These are phyloP conservation scores for Solanum medicagineum DNA, from an alignment of 257 asterid species.

Conservation along the genomic window DNA sequence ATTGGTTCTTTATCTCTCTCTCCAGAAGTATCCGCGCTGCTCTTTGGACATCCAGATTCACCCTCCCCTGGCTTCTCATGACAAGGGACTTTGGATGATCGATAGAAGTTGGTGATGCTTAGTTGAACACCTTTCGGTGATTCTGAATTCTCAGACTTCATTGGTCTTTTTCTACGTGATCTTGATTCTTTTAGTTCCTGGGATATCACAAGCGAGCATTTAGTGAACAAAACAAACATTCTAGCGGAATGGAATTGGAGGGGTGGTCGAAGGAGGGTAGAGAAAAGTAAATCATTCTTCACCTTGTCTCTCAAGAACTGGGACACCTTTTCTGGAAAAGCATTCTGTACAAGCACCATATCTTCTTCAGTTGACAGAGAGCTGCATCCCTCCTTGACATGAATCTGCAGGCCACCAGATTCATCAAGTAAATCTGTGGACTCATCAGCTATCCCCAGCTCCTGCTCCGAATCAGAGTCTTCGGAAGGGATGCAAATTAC, in stretches of 20 bases:
- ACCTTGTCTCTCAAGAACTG: slow-evolving; percentile 67
- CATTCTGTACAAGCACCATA: slow-evolving; percentile 61
- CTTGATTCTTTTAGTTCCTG: slow-evolving; percentile 63
- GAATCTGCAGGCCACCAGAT: slow-evolving; percentile 39
- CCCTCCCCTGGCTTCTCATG: slow-evolving; percentile 24
- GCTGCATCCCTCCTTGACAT: slow-evolving; percentile 32
- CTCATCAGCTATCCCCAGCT: slow-evolving; percentile 31
- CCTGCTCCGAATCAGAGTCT: slow-evolving; percentile 24
- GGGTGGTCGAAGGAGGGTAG: neutral
- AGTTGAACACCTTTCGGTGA: slow-evolving; percentile 45
- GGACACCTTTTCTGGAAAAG: slow-evolving; percentile 53
- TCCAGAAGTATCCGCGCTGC: slow-evolving; percentile 20
- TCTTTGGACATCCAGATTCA: slow-evolving; percentile 10
- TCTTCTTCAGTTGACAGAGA: slow-evolving; percentile 77
- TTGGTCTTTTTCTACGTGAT: slow-evolving; percentile 25
- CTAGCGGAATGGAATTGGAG: neutral
- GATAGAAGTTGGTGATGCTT: slow-evolving; percentile 63
- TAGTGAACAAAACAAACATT: neutral
- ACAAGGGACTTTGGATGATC: slow-evolving; percentile 43
- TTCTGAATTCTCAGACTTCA: slow-evolving; percentile 30
- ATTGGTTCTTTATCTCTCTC: slow-evolving; percentile 32
- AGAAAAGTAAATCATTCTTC: neutral
- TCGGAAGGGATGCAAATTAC: slow-evolving; percentile 18
- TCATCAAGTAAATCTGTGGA: slow-evolving; percentile 39
- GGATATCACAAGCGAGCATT: neutral